These are phyloP conservation scores for Aegilops tauschii DNA, from an alignment of 176 grass and related monocot species.

Conservation along the genomic window DNA sequence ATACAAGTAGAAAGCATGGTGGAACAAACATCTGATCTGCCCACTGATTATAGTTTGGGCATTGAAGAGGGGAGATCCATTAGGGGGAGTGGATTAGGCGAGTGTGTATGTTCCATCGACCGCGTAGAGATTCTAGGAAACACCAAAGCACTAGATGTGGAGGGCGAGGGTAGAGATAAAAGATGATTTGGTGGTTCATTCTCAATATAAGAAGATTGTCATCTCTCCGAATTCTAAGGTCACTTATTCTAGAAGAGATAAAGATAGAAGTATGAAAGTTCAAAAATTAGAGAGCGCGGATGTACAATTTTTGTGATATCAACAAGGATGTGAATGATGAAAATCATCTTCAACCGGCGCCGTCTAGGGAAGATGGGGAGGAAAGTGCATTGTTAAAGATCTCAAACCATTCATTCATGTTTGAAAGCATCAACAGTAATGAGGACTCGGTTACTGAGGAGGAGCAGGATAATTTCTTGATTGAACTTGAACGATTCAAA, in stretches of 20 bases:
- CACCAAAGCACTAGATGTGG: not conserved
- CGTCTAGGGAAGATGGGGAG: not conserved
- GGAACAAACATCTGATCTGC: too few species aligned
- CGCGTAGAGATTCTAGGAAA: not conserved
- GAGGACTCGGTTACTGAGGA: too few species aligned
- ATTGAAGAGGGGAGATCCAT: not conserved
- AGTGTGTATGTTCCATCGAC: not conserved
- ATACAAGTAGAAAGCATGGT: not conserved
- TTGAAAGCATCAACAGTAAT: slow-evolving; percentile 47
- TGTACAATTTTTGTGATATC: not conserved
- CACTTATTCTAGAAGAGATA: not conserved
- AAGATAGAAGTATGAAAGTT: not conserved
- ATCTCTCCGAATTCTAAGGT: not conserved
- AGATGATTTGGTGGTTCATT: not conserved
- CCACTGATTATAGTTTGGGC: too few species aligned
- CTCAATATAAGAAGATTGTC: not conserved
- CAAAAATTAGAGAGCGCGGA: too few species aligned
- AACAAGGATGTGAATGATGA: slow-evolving; percentile 1
- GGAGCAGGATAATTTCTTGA: slow-evolving; percentile 50
- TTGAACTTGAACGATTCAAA: slow-evolving; percentile 70
- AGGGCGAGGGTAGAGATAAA: not conserved
- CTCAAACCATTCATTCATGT: slow-evolving; percentile 33
- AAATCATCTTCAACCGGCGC: not conserved
- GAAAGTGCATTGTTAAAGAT: too few species aligned
- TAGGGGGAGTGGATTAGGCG: not conserved